Base-by-base conservation (phyloP, 2,329 filamentous ascomycete species). In the Penicillium verrucosum region DNA sequence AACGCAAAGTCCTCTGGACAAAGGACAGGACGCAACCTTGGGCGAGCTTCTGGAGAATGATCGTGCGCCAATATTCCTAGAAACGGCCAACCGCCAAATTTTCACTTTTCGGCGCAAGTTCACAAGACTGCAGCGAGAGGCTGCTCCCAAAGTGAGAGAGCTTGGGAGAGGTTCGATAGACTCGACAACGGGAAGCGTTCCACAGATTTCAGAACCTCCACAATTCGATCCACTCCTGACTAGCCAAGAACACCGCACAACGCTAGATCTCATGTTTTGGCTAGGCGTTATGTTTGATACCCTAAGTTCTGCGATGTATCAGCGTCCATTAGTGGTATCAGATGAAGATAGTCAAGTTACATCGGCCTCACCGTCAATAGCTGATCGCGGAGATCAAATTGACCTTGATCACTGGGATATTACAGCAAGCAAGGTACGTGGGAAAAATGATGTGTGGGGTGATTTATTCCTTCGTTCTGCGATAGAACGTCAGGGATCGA, bases 271-370 rank as follows among this genome's bases (percentile, higher is more conserved):
- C 11, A 64, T 85, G 2, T 85, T 81, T 63, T 85, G 83, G 83
- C 71, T 85, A 16, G 80, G 79, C 0, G 73, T 84, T 44, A 85
- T 85, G 82, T 81, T 83, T 46, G 82, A 85, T 62, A 85, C 82
- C 0, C 68, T 84, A 9, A 82, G 80, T 0, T 77, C 82, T 0
- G 81, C 81, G 1, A 82, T 85, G 74, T 76, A 80, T 49, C 73
- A 77, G 48, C 75, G 77, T 1, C 75, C 78, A 3, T 64, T 78
- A 0, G 74, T 79, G 0, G 72, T 80, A 5, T 75, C 73, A 2
- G 77, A 80, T 56, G 77, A 79, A 59, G 78, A 80, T 52, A 78
- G 76, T 52, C 73, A 78, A 41, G 69, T 77, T 34, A 64, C 60
- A 41, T 60, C 54, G 21, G 45, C 45, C 3, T 44, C 58, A 4